These are phyloP conservation scores for Gossypium rotundifolium DNA, from an alignment of 345 rosid species.

Conservation along the genomic window DNA sequence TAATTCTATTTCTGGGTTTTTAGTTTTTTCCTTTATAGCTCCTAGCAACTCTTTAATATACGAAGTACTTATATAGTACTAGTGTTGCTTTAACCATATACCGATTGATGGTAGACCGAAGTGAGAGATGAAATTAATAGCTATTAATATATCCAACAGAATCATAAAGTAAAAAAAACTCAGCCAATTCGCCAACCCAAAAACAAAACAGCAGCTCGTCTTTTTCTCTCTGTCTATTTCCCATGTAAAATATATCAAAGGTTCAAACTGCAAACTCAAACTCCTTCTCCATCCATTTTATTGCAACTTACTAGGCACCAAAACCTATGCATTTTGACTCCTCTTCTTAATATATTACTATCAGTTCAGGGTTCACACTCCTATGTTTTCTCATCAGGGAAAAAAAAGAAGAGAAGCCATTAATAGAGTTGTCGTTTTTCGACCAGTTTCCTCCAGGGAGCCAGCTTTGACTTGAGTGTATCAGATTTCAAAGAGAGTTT, in stretches of 20 bases:
- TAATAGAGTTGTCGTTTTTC: neutral
- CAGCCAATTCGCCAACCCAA: conserved; percentile 13
- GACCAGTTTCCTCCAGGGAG: neutral
- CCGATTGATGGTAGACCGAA: neutral
- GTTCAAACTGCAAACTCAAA: neutral
- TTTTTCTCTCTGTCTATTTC: neutral
- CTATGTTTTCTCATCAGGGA: conserved; percentile 1
- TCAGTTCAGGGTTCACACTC: conserved; percentile 13
- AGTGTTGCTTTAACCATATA: neutral
- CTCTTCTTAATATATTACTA: neutral
- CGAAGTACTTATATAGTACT: neutral
- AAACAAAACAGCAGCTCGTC: neutral
- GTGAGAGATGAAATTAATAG: neutral
- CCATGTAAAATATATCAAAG: conserved; percentile 2
- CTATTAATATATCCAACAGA: conserved; percentile 4
- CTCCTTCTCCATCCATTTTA: conserved; percentile 4
- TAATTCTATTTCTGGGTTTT: too few relatives aligned
- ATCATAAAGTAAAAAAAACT: neutral
- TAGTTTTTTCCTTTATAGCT: neutral
- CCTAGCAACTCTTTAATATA: neutral
- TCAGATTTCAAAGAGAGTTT: conserved; percentile 8
- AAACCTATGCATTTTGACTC: conserved; percentile 13
- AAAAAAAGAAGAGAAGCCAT: neutral
- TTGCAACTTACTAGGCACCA: conserved; percentile 9
- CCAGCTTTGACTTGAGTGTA: neutral